phyloP scores from a whole-genome alignment of 108 stramenopile genomes.

The Nannochloropsis gaditana region DNA sequence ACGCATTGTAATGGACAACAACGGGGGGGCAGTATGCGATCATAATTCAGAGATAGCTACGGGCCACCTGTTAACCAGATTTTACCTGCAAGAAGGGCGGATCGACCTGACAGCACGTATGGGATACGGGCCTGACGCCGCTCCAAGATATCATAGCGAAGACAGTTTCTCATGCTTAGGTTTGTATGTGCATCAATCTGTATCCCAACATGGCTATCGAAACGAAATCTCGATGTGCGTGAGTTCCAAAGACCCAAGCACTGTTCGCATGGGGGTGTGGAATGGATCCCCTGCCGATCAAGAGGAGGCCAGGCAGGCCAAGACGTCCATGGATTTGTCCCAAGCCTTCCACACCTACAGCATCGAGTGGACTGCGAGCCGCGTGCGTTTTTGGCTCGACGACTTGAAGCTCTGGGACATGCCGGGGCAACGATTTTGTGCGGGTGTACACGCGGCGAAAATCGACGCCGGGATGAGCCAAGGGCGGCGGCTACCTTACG shows the following conservation, averaged over 20 bases:
- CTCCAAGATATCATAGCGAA: not conserved
- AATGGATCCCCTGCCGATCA: not conserved
- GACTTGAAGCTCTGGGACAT: not conserved
- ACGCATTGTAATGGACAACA: conserved; percentile 10
- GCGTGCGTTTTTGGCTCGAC: not conserved
- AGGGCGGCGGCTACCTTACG: conserved; percentile 16
- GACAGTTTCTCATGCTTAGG: conserved; percentile 13
- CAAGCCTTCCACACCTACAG: not conserved
- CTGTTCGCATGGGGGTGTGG: not conserved
- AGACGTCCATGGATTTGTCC: not conserved
- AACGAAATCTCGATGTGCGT: conserved; percentile 15
- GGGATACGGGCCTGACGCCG: not conserved
- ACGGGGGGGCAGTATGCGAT: not conserved
- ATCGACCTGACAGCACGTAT: conserved; percentile 13
- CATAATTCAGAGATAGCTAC: not conserved
- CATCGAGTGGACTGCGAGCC: not conserved
- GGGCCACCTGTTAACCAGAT: not conserved
- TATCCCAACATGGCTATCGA: conserved; percentile 17
- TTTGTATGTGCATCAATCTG: not conserved
- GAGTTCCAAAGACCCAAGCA: not conserved
- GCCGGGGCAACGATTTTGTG: not conserved
- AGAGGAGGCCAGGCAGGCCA: not conserved
- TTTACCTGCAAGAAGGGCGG: not conserved
- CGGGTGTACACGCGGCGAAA: not conserved
- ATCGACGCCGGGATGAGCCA: not conserved